A percentile compares a stretch with the other conserved stretches of the same genome.
phyloP scores from a whole-genome alignment of 225 moss, liverwort and hornwort genomes.

The Pleurozium schreberi region DNA sequence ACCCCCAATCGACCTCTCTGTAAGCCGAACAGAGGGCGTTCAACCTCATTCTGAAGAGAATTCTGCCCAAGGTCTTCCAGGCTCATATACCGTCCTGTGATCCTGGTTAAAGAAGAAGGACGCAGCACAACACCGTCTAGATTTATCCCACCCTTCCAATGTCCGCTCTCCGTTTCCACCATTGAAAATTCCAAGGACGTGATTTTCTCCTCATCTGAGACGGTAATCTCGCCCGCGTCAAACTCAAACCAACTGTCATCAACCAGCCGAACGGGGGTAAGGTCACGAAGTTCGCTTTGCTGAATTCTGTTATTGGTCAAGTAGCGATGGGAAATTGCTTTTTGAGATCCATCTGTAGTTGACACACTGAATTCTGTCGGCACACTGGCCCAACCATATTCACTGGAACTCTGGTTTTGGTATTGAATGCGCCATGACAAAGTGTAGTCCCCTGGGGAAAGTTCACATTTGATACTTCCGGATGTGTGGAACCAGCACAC shows the following conservation, averaged over 20 bases:
- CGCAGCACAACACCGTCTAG: conserved; percentile 21
- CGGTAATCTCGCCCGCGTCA: conserved; percentile 17
- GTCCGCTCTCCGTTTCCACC: conserved; percentile 7
- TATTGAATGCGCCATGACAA: conserved; percentile 31
- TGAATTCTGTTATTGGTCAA: background rate
- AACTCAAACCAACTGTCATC: conserved; percentile 19
- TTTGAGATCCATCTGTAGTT: conserved; percentile 10
- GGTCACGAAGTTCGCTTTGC: background rate
- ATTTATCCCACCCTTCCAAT: background rate
- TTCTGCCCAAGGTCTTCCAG: background rate
- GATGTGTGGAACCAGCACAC: conserved; percentile 31
- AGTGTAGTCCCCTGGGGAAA: conserved; percentile 25
- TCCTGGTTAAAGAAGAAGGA: conserved; percentile 3
- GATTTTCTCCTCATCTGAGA: background rate
- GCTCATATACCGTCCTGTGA: conserved; percentile 4
- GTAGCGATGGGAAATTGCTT: conserved; percentile 3
- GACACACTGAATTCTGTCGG: conserved; percentile 9
- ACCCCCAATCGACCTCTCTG: background rate
- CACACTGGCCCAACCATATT: background rate
- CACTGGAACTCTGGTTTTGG: background rate
- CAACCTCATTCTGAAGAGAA: background rate
- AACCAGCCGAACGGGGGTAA: conserved; percentile 18
- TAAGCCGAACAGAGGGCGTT: background rate
- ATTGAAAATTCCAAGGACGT: background rate
- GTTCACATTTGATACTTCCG: conserved; percentile 17